Evolutionary conservation across 768 basidiomycete genomes (phyloP).

Genomic region (Kwoniella botswanensis): DNA sequence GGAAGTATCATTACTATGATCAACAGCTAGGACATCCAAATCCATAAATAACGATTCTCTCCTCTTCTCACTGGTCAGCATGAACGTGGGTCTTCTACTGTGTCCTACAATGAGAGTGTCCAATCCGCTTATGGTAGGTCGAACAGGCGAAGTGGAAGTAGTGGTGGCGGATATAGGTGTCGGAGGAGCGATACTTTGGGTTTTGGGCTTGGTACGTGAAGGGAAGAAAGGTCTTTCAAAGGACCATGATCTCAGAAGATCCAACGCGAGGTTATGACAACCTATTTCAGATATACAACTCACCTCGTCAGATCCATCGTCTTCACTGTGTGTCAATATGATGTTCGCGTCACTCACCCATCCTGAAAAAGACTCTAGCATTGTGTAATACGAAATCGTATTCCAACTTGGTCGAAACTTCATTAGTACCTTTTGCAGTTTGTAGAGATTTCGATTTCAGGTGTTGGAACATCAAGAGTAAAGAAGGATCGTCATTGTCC

Average conservation of each 20-base stretch:
- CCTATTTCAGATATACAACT: conserved; percentile 63
- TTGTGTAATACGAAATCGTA: conserved; percentile 96
- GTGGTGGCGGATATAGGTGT: conserved; percentile 64
- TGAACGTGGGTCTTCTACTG: conserved; percentile 47
- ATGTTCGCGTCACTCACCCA: conserved; percentile 68
- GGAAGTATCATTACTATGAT: conserved; percentile 24
- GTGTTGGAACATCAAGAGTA: conserved; percentile 87
- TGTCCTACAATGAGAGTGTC: conserved; percentile 1
- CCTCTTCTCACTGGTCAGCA: conserved; percentile 59
- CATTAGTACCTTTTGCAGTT: conserved; percentile 87
- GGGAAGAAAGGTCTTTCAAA: conserved; percentile 76
- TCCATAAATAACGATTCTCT: conserved; percentile 83
- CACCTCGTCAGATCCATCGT: not conserved
- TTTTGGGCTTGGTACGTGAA: conserved; percentile 13
- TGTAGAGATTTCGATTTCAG: conserved; percentile 88
- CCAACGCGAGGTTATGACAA: conserved; percentile 87
- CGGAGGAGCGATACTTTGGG: conserved; percentile 4
- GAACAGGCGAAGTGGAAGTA: conserved; percentile 72
- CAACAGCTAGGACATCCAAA: conserved; percentile 72
- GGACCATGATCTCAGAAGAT: conserved; percentile 87
- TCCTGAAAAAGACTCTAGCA: conserved; percentile 87
- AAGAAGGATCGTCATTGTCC: conserved; percentile 90
- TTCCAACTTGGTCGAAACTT: conserved; percentile 80
- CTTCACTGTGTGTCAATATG: not conserved
- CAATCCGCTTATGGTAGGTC: conserved; percentile 56